Conservation (phyloP, 768 basidiomycete species). For the Tricholoma sp. region DNA sequence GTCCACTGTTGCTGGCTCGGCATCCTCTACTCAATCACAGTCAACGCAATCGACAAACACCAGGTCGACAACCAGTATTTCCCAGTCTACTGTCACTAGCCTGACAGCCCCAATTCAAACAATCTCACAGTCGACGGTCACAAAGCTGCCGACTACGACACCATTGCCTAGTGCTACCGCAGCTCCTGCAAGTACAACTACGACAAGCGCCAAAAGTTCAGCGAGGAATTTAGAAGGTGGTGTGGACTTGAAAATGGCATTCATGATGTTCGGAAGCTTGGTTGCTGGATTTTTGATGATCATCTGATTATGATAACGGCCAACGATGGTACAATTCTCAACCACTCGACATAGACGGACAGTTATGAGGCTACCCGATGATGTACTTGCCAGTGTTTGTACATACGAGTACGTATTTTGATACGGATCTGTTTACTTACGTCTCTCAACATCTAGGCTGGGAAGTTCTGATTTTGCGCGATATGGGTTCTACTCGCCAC, state of each 20-base stretch:
- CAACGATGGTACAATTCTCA: no score
- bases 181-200: background rate
- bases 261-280: background rate
- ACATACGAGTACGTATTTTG: background rate
- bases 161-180: background rate
- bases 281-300: background rate
- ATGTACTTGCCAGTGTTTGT: background rate
- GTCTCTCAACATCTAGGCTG: background rate
- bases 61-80: background rate
- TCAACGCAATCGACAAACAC: background rate
- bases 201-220: background rate
- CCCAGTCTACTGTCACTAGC: background rate
- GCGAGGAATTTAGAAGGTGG: background rate
- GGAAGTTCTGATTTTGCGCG: background rate
- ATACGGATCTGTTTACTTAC: background rate
- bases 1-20: slow-evolving; percentile 15
- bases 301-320: background rate
- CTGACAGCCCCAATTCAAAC: background rate
- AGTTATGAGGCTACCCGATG: no score
- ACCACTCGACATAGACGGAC: no score
- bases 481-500: background rate
- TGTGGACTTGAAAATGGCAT: background rate
- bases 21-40: slow-evolving; percentile 21
- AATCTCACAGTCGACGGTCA: background rate
- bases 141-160: background rate